Evolutionary conservation across 2,329 filamentous ascomycete species (phyloP).

Genomic region (Colletotrichum sp.): DNA sequence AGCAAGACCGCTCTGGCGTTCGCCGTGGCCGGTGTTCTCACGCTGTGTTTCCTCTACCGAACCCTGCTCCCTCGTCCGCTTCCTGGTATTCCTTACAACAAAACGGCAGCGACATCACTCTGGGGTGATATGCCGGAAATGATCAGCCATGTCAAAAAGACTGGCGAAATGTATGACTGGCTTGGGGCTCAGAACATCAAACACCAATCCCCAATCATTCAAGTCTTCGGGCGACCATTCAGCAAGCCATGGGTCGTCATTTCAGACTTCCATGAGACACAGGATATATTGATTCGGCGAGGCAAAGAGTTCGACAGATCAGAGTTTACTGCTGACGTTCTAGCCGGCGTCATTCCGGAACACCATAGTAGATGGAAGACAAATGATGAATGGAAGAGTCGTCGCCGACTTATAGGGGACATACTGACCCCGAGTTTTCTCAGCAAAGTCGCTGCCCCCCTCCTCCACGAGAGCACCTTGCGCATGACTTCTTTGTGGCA

Average conservation of each 20-base stretch:
- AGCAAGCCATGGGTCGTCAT: slow-evolving; percentile 34
- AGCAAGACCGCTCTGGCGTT: background rate
- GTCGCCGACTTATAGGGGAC: slow-evolving; percentile 37
- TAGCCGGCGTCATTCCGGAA: slow-evolving; percentile 24
- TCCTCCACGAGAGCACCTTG: slow-evolving; percentile 28
- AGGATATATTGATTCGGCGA: slow-evolving; percentile 36
- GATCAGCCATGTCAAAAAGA: background rate
- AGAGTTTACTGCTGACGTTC: slow-evolving; percentile 21
- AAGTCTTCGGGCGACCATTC: slow-evolving; percentile 39
- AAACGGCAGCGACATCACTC: background rate
- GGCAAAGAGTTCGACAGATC: slow-evolving; percentile 37
- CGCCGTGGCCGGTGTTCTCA: background rate
- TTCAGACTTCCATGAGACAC: slow-evolving; percentile 34
- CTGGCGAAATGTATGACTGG: slow-evolving; percentile 24
- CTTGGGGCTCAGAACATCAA: slow-evolving; percentile 28
- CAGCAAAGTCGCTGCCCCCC: slow-evolving; percentile 15
- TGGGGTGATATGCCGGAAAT: slow-evolving; percentile 12
- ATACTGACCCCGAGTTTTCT: slow-evolving; percentile 41
- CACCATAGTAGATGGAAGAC: slow-evolving; percentile 35
- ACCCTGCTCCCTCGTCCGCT: background rate
- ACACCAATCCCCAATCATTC: slow-evolving; percentile 32
- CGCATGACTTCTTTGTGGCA: slow-evolving; percentile 38
- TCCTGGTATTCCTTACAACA: slow-evolving; percentile 13
- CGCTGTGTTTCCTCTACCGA: background rate
- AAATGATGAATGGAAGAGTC: slow-evolving; percentile 35